A percentile compares a stretch with the other conserved stretches of the same genome.
These are phyloP conservation scores for Craspedostauros australis DNA, from an alignment of 108 stramenopile species.

Conservation along the genomic window DNA sequence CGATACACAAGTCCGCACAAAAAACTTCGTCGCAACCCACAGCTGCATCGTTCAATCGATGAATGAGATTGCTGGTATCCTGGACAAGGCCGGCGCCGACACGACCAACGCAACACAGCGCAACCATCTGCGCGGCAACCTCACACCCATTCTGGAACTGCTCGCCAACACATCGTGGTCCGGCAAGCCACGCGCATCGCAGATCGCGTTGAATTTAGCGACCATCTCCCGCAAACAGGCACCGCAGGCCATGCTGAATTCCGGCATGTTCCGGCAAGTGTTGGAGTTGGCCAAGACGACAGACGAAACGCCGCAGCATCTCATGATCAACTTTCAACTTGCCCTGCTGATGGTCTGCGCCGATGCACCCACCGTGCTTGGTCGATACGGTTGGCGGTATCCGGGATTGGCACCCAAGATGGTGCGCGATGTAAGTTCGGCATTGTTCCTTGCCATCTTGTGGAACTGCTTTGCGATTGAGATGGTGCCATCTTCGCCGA, in stretches of 20 bases:
- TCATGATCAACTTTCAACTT: too few species aligned
- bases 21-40: too few species aligned
- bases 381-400: conserved; percentile 23
- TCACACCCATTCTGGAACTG: conserved; percentile 20
- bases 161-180: conserved; percentile 18
- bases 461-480: conserved; percentile 21
- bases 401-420: conserved; percentile 13
- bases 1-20: background rate
- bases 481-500: background rate
- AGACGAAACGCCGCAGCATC: background rate
- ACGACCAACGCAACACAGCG: conserved; percentile 4
- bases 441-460: too few species aligned
- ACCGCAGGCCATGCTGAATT: conserved; percentile 27
- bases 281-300: conserved; percentile 3
- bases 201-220: too few species aligned
- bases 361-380: conserved; percentile 17
- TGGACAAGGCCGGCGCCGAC: too few species aligned
- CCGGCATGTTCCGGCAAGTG: conserved; percentile 26
- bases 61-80: conserved; percentile 23
- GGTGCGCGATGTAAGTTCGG: conserved; percentile 17
- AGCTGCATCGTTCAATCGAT: conserved; percentile 16
- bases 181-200: background rate
- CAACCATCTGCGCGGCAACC: conserved; percentile 5
- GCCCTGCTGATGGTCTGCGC: conserved; percentile 25
- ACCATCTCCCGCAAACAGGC: too few species aligned